Conservation (phyloP, 306 rosid genomes). For the Malus asiatica region DNA sequence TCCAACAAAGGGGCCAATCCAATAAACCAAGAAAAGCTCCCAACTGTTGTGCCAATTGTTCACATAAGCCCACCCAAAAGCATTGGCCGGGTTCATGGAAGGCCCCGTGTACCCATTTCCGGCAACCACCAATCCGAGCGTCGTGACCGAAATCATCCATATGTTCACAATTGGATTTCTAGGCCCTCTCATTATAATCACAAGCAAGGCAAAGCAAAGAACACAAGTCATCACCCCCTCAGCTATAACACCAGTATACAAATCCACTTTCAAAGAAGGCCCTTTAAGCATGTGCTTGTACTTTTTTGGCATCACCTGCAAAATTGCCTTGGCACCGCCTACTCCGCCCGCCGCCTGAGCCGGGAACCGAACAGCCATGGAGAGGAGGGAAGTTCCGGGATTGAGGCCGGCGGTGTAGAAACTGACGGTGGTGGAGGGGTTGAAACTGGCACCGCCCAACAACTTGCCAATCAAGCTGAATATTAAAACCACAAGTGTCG, state of each 20-base stretch:
- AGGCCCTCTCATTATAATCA: constrained; percentile 41
- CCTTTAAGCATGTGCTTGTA: constrained; percentile 39
- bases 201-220: constrained; percentile 33
- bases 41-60: constrained; percentile 42
- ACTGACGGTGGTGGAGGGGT: constrained; percentile 32
- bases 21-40: constrained; percentile 60
- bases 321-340: constrained; percentile 31
- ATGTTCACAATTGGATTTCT: constrained; percentile 36
- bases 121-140: constrained; percentile 26
- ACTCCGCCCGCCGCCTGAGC: constrained; percentile 48
- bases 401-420: constrained; percentile 30
- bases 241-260: constrained; percentile 46
- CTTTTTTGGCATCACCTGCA: constrained; percentile 24
- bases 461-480: constrained; percentile 21
- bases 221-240: constrained; percentile 41
- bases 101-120: constrained; percentile 58
- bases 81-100: constrained; percentile 73
- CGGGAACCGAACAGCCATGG: constrained; percentile 35
- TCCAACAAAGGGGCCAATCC: constrained; percentile 53
- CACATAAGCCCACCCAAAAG: constrained; percentile 62
- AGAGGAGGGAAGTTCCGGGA: constrained; percentile 20
- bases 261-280: constrained; percentile 51
- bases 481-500: constrained; percentile 12
- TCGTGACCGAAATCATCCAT: constrained; percentile 39
- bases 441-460: constrained; percentile 52